Evolutionary conservation across 148 eudicot genomes (phyloP), one percentile per base, ranked within the genome.

Genomic region (Bassia scoparia): DNA sequence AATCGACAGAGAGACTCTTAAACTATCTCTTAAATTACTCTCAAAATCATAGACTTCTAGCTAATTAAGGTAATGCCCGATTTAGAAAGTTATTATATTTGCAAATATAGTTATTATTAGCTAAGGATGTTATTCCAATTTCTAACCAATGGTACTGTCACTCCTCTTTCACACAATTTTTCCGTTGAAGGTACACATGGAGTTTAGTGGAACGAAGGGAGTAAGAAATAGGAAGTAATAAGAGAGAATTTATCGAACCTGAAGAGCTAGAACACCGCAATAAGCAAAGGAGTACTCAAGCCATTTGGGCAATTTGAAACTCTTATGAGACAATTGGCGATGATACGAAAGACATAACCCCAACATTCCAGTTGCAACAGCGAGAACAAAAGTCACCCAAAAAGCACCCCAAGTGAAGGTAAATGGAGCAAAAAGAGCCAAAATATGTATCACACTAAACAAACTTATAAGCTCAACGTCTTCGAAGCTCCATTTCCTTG

Each of bases 261-360:
- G 67, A 27, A 73, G 20, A 21, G 67, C 73, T 35, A 44, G 60
- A 37, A 5, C 27, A 20, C 67, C 98, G 74, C 85, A 90, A 76
- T 93, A 90, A 0, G 95, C 97, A 72, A 79, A 89, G 15, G 87
- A 76, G 75, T 93, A 93, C 77, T 93, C 98, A 21, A 90, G 91
- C 98, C 97, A 90, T 78, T 89, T 93, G 14, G 92, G 92, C 24
- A 90, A 83, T 81, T 73, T 86, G 67, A 93, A 93, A 74, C 95
- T 89, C 60, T 84, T 33, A 70, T 93, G 98, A 67, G 95, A 79
- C 54, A 90, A 85, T 80, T 89, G 84, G 69, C 98, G 74, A 44
- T 93, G 98, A 75, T 68, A 93, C 13, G 92, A 89, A 21, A 93
- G 86, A 31, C 88, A 85, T 69, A 93, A 85, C 14, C 98, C 98